Percentiles rank a stretch among this genome's conserved stretches.
phyloP scores from a whole-genome alignment of 2,329 filamentous ascomycete genomes.

The Mycogone perniciosa region DNA sequence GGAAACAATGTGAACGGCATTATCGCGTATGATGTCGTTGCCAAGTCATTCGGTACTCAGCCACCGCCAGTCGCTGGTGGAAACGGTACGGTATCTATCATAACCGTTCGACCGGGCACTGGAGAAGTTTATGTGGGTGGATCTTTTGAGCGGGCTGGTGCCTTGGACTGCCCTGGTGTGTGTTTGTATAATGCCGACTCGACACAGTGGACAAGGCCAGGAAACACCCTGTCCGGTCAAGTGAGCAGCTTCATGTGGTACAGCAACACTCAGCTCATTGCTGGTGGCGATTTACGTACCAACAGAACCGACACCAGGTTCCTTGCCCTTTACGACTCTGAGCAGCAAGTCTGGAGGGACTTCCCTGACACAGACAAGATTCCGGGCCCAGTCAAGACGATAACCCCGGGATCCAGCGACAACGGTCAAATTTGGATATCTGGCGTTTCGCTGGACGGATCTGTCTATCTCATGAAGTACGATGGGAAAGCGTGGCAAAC shows the following conservation, averaged over 20 bases:
- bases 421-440: conserved; percentile 74
- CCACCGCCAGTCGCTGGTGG: conserved; percentile 68
- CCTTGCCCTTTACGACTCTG: conserved; percentile 67
- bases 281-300: conserved; percentile 69
- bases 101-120: conserved; percentile 64
- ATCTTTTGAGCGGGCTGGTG: conserved; percentile 74
- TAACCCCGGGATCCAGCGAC: conserved; percentile 68
- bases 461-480: conserved; percentile 75
- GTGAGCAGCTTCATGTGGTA: conserved; percentile 73
- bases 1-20: conserved; percentile 63
- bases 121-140: conserved; percentile 81
- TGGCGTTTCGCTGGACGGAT: conserved; percentile 58
- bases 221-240: conserved; percentile 62
- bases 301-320: conserved; percentile 55
- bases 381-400: conserved; percentile 71
- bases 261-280: conserved; percentile 62
- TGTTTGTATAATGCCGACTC: conserved; percentile 69
- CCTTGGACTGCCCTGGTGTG: conserved; percentile 72
- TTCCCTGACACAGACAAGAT: conserved; percentile 59
- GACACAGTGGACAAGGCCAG: conserved; percentile 75
- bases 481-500: conserved; percentile 66
- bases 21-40: conserved; percentile 69
- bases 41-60: conserved; percentile 58
- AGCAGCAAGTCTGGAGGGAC: conserved; percentile 57
- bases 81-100: conserved; percentile 66